phyloP scores from a whole-genome alignment of 768 basidiomycete genomes.

The Collybiopsis luxurians region DNA sequence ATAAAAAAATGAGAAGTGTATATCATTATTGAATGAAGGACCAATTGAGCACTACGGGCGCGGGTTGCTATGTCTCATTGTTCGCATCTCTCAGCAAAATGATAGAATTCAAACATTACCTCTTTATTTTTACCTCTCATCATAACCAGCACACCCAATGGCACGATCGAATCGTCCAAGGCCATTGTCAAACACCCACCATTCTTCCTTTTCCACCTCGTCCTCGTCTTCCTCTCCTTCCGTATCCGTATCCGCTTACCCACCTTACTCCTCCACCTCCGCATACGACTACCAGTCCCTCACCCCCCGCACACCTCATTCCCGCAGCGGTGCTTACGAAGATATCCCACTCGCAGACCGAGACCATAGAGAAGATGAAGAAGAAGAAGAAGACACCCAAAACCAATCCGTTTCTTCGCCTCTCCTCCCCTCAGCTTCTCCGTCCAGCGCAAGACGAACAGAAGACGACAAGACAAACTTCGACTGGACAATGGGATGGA shows the following conservation, averaged over 20 bases:
- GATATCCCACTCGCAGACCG: not conserved
- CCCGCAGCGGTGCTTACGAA: not conserved
- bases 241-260: not conserved
- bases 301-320: not conserved
- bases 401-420: not conserved
- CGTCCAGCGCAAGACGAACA: not conserved
- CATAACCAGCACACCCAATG: no score
- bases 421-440: not conserved
- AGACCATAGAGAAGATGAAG: not conserved
- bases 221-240: no score
- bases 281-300: slow-evolving; percentile 1
- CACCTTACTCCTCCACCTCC: not conserved
- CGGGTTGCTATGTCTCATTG: no score
- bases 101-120: no score
- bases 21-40: no score
- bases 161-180: no score
- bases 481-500: not conserved
- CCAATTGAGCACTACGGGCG: no score
- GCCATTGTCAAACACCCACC: no score
- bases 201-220: no score
- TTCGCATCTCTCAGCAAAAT: no score
- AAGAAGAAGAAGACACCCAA: not conserved
- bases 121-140: no score
- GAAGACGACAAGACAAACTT: not conserved
- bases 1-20: no score